These are phyloP conservation scores for Coniochaeta prunicola DNA, from an alignment of 2,329 filamentous ascomycete genomes.

Conservation along the genomic window DNA sequence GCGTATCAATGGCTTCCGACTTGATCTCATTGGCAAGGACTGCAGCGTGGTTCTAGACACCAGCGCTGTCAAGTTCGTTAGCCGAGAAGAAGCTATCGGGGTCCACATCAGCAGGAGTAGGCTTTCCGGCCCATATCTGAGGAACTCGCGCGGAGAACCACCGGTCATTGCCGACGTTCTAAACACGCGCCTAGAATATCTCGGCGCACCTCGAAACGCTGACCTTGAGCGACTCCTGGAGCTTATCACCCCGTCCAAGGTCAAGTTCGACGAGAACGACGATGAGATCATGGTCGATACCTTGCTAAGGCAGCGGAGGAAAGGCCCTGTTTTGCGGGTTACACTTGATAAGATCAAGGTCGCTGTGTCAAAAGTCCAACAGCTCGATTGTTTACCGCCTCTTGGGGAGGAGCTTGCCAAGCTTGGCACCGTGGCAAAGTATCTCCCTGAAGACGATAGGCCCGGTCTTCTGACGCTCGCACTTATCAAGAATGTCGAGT, in stretches of 20 bases:
- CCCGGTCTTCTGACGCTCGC: constrained; percentile 77
- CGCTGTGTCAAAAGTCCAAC: constrained; percentile 53
- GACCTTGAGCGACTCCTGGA: constrained; percentile 79
- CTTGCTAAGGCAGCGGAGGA: constrained; percentile 74
- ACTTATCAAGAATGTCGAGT: constrained; percentile 55
- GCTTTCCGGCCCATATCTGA: constrained; percentile 62
- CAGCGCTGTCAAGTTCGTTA: constrained; percentile 74
- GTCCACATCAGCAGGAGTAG: constrained; percentile 70
- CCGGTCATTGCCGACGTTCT: constrained; percentile 56
- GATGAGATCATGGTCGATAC: constrained; percentile 96
- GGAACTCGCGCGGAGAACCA: constrained; percentile 43
- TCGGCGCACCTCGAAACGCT: constrained; percentile 63
- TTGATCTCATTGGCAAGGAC: constrained; percentile 70
- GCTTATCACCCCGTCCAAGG: constrained; percentile 84
- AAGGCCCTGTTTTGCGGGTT: constrained; percentile 74
- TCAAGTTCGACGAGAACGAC: constrained; percentile 76
- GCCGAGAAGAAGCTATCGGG: constrained; percentile 64
- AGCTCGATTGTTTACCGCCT: constrained; percentile 59
- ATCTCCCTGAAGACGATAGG: constrained; percentile 89
- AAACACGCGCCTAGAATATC: constrained; percentile 65
- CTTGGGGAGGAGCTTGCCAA: constrained; percentile 74
- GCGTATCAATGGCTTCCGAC: constrained; percentile 66
- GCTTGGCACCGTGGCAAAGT: constrained; percentile 83
- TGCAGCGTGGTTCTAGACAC: constrained; percentile 70
- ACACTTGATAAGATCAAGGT: constrained; percentile 59